These are phyloP conservation scores for Globisporangium sylvaticum DNA, from an alignment of 352 stramenopile species.

Conservation along the genomic window DNA sequence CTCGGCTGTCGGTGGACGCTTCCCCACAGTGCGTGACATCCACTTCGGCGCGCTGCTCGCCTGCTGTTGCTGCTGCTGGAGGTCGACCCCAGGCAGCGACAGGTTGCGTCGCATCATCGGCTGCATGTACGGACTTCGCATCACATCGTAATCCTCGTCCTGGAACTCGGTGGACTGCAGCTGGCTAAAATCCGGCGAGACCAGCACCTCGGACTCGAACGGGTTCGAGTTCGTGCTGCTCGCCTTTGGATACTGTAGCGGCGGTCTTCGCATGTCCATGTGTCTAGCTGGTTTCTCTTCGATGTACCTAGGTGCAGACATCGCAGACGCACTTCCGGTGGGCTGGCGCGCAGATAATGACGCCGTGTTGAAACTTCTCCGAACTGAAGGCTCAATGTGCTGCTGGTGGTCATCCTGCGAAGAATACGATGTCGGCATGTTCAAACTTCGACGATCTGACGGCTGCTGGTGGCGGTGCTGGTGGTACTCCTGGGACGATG, in stretches of 20 bases:
- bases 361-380: neutral
- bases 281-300: neutral
- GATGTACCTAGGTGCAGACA: neutral
- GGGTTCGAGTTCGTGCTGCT: constrained; percentile 14
- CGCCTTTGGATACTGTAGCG: constrained; percentile 5
- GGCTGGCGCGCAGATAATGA: neutral
- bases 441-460: constrained; percentile 1
- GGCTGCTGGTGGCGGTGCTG: neutral
- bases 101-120: constrained; percentile 35
- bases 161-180: constrained; percentile 13
- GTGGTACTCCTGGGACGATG: neutral
- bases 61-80: constrained; percentile 14
- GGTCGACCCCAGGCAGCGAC: constrained; percentile 28
- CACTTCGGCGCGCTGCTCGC: constrained; percentile 8
- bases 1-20: constrained; percentile 24
- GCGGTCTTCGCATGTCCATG: constrained; percentile 10
- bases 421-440: neutral
- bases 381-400: neutral
- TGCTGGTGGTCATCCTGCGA: neutral
- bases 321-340: neutral
- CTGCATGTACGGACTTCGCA: constrained; percentile 15
- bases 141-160: constrained; percentile 15
- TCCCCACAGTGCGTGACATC: constrained; percentile 13
- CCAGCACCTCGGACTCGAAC: constrained; percentile 10
- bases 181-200: constrained; percentile 21